Evolutionary conservation across 345 rosid species (phyloP), one percentile per base, ranked within the genome.

Genomic region (Populus nigra): DNA sequence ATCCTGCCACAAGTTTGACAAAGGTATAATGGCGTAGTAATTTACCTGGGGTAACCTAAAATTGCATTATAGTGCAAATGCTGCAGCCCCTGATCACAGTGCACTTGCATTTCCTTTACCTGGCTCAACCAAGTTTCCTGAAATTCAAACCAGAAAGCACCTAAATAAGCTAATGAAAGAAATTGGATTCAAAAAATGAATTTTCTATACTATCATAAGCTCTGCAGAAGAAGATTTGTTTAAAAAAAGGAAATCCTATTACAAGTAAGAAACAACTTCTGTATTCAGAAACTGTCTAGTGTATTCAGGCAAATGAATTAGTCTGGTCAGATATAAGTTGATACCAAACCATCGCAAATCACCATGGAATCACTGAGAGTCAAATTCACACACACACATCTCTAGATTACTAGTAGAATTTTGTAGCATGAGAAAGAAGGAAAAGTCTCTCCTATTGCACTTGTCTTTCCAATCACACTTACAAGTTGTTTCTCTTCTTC

Each of bases 401-500:
- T 22, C 59, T 18, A 50, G 3, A 50, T 50, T 50, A 1, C 59
- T 16, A 50, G 59, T 50, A 18, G 59, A 50, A 50, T 50, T 50
- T 50, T 5, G 20, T 18, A 50, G n/a, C n/a, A 50, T 50, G 59
- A 7, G n/a, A 17, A 18, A 50, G n/a, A 50, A 50, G 18, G 20
- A 20, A 50, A 50, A 1, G 17, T 1, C 53, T 11, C 47, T 43
- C 47, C 15, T 47, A 47, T 12, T 16, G 18, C 1, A 47, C 6
- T 47, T 47, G 59, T 11, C 33, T 69, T 49, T 78, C 17, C 25
- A 12, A 35, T 23, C 27, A 55, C 73, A 87, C 98, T 82, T 83
- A 93, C 99, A 83, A 96, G 87, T 70, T 91, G 92, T 81, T 81
- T 84, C 87, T 96, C 93, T 86, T 96, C 99, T 84, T 91, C 95